A percentile compares a stretch with the other conserved stretches of the same genome.
These are phyloP conservation scores for Sisymbrium irio DNA, from an alignment of 345 rosid species.

Conservation along the genomic window DNA sequence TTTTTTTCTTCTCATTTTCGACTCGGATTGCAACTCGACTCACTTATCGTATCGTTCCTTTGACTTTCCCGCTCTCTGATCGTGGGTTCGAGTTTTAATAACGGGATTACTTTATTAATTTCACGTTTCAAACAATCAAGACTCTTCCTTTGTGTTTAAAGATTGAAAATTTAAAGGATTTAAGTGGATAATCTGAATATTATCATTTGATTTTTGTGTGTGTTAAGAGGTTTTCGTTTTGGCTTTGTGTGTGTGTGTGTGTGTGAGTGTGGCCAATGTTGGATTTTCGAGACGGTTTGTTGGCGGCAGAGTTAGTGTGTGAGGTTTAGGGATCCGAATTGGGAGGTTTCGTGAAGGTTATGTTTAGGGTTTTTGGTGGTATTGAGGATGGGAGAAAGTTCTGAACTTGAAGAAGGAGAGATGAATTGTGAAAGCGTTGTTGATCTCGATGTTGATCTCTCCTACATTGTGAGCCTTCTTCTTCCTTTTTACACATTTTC, in stretches of 20 bases:
- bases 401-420: slow-evolving; percentile 80
- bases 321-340: slow-evolving; percentile 23
- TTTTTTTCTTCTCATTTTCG: not conserved
- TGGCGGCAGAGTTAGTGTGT: slow-evolving; percentile 25
- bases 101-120: slow-evolving; percentile 18
- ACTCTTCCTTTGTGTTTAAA: not conserved
- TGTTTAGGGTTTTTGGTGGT: slow-evolving; percentile 18
- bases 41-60: slow-evolving; percentile 15
- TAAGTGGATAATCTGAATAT: not conserved
- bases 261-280: slow-evolving; percentile 40
- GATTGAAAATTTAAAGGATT: slow-evolving; percentile 1
- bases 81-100: slow-evolving; percentile 19
- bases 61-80: not conserved
- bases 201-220: not conserved
- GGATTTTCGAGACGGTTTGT: slow-evolving; percentile 58
- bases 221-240: not conserved
- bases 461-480: slow-evolving; percentile 69
- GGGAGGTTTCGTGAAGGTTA: slow-evolving; percentile 20
- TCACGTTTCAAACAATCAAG: not conserved
- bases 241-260: not conserved
- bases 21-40: slow-evolving; percentile 16
- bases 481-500: slow-evolving; percentile 10
- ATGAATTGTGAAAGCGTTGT: slow-evolving; percentile 41
- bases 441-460: slow-evolving; percentile 62
- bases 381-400: slow-evolving; percentile 47